phyloP scores from a whole-genome alignment of 768 basidiomycete genomes.

The Bullera alba region DNA sequence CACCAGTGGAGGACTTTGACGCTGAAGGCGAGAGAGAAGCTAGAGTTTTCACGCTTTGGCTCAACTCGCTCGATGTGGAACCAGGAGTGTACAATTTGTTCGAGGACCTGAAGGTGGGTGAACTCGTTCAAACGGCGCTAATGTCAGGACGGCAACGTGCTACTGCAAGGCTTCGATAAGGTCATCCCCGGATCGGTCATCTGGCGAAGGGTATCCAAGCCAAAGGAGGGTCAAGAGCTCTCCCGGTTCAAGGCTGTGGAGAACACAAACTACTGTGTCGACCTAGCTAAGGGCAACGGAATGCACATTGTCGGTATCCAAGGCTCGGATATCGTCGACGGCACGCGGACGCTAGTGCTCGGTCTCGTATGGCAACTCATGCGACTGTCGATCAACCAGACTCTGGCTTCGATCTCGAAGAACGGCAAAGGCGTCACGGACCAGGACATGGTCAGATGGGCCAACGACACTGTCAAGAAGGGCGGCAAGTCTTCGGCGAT shows the following conservation, averaged over 20 bases:
- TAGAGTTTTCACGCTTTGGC: constrained; percentile 94
- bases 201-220: constrained; percentile 94
- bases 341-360: constrained; percentile 81
- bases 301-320: constrained; percentile 97
- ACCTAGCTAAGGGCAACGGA: constrained; percentile 82
- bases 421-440: constrained; percentile 81
- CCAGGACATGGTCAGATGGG: constrained; percentile 91
- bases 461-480: constrained; percentile 74
- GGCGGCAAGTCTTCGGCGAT: constrained; percentile 52
- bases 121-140: background rate
- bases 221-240: constrained; percentile 70
- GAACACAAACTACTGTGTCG: constrained; percentile 94
- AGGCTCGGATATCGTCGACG: constrained; percentile 94
- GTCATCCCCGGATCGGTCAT: constrained; percentile 83
- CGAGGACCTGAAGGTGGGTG: constrained; percentile 72
- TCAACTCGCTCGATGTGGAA: constrained; percentile 94
- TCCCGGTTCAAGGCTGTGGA: constrained; percentile 97
- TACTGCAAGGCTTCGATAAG: constrained; percentile 96
- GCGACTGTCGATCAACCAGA: constrained; percentile 83
- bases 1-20: constrained; percentile 95
- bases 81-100: constrained; percentile 94
- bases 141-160: constrained; percentile 63
- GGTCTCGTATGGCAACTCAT: constrained; percentile 98
- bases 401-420: constrained; percentile 62
- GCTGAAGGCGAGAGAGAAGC: constrained; percentile 98